phyloP scores from a whole-genome alignment of 495 filamentous ascomycete genomes.

The Aspergillus homomorphus region DNA sequence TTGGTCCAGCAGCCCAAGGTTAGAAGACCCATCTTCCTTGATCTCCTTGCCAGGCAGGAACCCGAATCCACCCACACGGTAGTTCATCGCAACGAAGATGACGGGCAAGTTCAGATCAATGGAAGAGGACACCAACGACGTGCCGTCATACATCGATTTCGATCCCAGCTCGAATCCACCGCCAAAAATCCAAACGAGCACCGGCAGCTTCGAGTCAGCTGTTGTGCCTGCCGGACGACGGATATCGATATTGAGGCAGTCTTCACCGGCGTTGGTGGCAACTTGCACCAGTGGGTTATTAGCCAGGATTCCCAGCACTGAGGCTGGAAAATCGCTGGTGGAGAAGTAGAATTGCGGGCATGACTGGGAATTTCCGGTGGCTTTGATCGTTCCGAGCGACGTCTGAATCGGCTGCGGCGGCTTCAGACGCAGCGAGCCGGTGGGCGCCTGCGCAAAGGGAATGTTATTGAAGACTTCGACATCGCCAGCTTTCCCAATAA shows the following conservation, averaged over 20 bases:
- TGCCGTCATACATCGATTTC: conserved; percentile 58
- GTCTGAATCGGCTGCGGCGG: conserved; percentile 52
- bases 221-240: conserved; percentile 56
- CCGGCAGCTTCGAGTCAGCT: conserved; percentile 54
- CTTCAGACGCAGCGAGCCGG: conserved; percentile 56
- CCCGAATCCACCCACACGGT: conserved; percentile 70
- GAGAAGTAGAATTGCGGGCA: conserved; percentile 54
- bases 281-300: conserved; percentile 58
- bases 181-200: conserved; percentile 68
- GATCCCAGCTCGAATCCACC: conserved; percentile 63
- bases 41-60: conserved; percentile 70
- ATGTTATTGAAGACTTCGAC: conserved; percentile 60
- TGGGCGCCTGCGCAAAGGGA: conserved; percentile 62
- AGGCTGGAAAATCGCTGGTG: conserved; percentile 33
- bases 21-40: conserved; percentile 59
- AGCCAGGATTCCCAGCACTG: conserved; percentile 51
- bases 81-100: conserved; percentile 72
- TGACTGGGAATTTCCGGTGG: conserved; percentile 43
- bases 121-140: conserved; percentile 49
- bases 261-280: conserved; percentile 48
- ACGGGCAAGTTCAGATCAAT: conserved; percentile 58
- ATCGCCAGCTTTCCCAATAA: conserved; percentile 41
- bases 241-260: conserved; percentile 68
- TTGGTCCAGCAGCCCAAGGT: conserved; percentile 53
- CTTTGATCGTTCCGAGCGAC: conserved; percentile 49